These are phyloP conservation scores for Amaranthus cruentus DNA, from an alignment of 148 eudicot species.

Conservation along the genomic window DNA sequence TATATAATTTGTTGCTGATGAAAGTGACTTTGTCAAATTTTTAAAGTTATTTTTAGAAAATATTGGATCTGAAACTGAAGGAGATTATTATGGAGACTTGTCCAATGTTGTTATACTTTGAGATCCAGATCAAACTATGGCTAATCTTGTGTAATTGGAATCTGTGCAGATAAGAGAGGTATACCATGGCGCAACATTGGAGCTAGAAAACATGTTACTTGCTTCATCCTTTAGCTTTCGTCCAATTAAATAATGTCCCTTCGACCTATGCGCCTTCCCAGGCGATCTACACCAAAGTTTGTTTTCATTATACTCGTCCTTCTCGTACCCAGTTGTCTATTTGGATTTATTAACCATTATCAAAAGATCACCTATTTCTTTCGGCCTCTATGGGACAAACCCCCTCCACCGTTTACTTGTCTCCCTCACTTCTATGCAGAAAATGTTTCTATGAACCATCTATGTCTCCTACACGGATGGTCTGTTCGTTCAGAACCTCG, in stretches of 20 bases:
- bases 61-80: no score
- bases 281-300: slow-evolving; percentile 39
- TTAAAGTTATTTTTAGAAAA: no score
- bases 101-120: no score
- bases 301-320: slow-evolving; percentile 38
- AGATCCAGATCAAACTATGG: background rate
- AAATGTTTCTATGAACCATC: slow-evolving; percentile 63
- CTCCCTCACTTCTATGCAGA: slow-evolving; percentile 84
- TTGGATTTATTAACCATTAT: slow-evolving; percentile 35
- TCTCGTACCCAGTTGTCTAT: slow-evolving; percentile 39
- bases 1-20: no score
- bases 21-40: no score
- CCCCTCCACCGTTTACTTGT: slow-evolving; percentile 53
- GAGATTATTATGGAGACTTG: no score
- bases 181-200: slow-evolving; percentile 11
- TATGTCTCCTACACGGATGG: slow-evolving; percentile 87
- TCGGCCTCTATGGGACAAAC: slow-evolving; percentile 87
- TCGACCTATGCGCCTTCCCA: slow-evolving; percentile 37
- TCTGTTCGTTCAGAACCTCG: slow-evolving; percentile 64
- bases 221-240: slow-evolving; percentile 16
- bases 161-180: slow-evolving; percentile 28
- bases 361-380: slow-evolving; percentile 70
- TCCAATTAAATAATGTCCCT: slow-evolving; percentile 44
- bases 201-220: slow-evolving; percentile 15
- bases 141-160: slow-evolving; percentile 3